A percentile compares a stretch with the other conserved stretches of the same genome.
phyloP scores from a whole-genome alignment of 2,329 filamentous ascomycete genomes.

The Fusarium transvaalense region DNA sequence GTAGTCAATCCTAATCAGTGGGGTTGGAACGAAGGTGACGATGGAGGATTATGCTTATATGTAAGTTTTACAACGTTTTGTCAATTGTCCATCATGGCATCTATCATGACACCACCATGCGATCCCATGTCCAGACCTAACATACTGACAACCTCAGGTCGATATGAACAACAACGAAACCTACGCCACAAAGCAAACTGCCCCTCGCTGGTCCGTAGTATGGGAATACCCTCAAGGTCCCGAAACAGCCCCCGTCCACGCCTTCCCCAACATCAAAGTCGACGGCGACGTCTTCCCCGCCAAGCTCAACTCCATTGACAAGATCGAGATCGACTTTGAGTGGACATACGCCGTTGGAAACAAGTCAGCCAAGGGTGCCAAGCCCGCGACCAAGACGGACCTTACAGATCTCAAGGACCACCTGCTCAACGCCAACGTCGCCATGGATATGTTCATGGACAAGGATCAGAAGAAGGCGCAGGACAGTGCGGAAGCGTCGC shows the following conservation, averaged over 20 bases:
- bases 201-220: constrained; percentile 64
- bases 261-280: constrained; percentile 66
- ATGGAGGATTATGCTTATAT: constrained; percentile 64
- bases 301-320: constrained; percentile 54
- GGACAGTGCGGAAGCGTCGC: constrained; percentile 57
- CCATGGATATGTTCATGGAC: constrained; percentile 70
- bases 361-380: constrained; percentile 56
- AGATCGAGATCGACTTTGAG: constrained; percentile 59
- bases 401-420: constrained; percentile 50
- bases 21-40: constrained; percentile 57
- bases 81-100: not conserved
- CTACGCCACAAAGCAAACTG: constrained; percentile 60
- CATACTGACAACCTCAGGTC: constrained; percentile 55
- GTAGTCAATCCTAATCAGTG: constrained; percentile 70
- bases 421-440: constrained; percentile 67
- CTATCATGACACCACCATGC: not conserved
- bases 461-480: constrained; percentile 55
- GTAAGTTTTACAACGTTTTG: constrained; percentile 54
- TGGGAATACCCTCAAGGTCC: constrained; percentile 63
- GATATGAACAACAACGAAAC: constrained; percentile 64
- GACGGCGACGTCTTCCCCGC: constrained; percentile 59
- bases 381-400: constrained; percentile 53
- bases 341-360: constrained; percentile 66
- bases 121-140: too few species aligned
- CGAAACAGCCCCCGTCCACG: constrained; percentile 62